phyloP scores from a whole-genome alignment of 2,329 filamentous ascomycete species.

The Byssochlamys sp. region DNA sequence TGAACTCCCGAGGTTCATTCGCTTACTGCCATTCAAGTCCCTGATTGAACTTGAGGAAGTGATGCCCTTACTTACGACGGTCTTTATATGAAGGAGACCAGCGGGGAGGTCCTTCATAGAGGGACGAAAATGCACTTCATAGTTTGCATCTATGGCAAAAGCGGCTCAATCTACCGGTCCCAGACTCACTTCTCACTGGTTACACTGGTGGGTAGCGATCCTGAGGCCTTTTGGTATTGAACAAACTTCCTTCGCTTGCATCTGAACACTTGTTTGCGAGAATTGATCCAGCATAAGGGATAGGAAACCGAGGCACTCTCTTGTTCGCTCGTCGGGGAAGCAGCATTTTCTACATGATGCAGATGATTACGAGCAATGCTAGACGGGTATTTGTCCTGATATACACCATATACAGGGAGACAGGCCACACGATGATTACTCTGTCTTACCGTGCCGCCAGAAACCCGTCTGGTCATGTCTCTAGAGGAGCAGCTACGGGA shows the following conservation, averaged over 20 bases:
- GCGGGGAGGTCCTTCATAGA: neutral
- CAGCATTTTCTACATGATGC: neutral
- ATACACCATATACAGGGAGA: neutral
- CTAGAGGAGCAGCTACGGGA: neutral
- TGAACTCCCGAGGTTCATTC: too few relatives aligned
- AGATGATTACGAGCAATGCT: neutral
- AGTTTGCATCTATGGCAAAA: neutral
- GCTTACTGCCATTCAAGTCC: too few relatives aligned
- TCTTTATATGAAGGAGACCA: neutral
- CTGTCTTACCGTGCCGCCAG: too few relatives aligned
- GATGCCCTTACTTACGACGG: neutral
- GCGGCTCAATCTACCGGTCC: neutral
- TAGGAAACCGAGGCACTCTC: neutral
- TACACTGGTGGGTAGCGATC: neutral
- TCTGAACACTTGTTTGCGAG: neutral
- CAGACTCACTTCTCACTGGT: neutral
- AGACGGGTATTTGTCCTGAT: neutral
- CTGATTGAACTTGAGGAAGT: neutral
- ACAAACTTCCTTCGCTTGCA: neutral
- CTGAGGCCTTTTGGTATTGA: neutral
- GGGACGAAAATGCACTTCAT: neutral
- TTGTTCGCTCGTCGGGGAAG: neutral
- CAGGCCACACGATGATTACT: too few relatives aligned
- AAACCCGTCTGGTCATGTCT: too few relatives aligned
- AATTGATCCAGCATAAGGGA: neutral